Evolutionary conservation across 495 filamentous ascomycete genomes (phyloP).

Genomic region (Alectoria sarmentosa): DNA sequence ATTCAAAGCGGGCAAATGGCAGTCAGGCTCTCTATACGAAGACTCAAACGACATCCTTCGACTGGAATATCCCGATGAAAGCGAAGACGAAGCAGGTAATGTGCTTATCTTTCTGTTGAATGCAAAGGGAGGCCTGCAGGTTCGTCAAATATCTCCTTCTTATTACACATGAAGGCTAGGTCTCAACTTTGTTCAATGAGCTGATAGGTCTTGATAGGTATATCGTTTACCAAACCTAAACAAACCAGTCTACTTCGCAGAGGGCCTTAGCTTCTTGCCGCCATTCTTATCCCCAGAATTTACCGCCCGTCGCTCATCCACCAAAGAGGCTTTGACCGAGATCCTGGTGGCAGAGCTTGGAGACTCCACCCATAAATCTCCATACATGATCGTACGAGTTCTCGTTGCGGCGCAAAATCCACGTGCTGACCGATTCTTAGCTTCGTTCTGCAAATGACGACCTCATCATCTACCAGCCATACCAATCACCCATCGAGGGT

Average conservation of each 20-base stretch:
- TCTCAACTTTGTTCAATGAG: not conserved
- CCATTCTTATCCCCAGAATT: constrained; percentile 67
- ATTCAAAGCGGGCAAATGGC: constrained; percentile 57
- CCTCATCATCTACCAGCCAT: constrained; percentile 80
- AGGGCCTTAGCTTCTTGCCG: constrained; percentile 70
- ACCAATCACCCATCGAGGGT: constrained; percentile 36
- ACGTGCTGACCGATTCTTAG: constrained; percentile 35
- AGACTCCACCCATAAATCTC: constrained; percentile 57
- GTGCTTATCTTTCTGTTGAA: constrained; percentile 70
- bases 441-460: constrained; percentile 74
- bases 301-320: constrained; percentile 55
- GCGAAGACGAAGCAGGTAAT: constrained; percentile 38
- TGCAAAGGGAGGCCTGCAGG: constrained; percentile 62
- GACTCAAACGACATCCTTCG: constrained; percentile 54
- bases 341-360: constrained; percentile 79
- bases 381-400: constrained; percentile 68
- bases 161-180: not conserved
- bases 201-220: constrained; percentile 30
- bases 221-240: constrained; percentile 45
- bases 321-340: constrained; percentile 66
- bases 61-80: constrained; percentile 33
- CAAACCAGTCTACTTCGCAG: constrained; percentile 54
- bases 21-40: constrained; percentile 70
- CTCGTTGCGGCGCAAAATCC: not conserved
- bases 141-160: constrained; percentile 37